Conservation (phyloP, 306 rosid species). For the Geum urbanum region DNA sequence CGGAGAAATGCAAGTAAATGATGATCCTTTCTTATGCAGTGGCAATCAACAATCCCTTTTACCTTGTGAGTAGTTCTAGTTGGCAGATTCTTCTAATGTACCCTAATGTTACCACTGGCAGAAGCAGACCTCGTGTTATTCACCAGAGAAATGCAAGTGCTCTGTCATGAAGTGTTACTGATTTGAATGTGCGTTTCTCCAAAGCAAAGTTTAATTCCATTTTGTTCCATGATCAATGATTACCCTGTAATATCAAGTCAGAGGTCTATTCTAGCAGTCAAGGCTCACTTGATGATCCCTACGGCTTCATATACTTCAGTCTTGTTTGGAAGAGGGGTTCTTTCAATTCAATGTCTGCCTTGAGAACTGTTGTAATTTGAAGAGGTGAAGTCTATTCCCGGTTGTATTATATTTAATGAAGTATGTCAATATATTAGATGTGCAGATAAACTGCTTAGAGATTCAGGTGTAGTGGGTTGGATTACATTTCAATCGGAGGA, state of each 20-base stretch:
- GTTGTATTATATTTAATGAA: too few relatives aligned
- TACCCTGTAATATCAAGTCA: background rate
- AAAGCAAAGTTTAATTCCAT: background rate
- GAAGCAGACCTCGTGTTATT: background rate
- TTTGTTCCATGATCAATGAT: background rate
- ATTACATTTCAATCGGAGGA: too few relatives aligned
- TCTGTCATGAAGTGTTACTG: background rate
- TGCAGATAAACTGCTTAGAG: too few relatives aligned
- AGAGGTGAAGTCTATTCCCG: too few relatives aligned
- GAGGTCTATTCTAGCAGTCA: background rate
- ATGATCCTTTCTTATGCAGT: constrained; percentile 24
- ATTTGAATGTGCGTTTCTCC: background rate
- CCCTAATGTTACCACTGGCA: background rate
- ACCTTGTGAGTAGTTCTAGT: constrained; percentile 29
- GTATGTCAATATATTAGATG: too few relatives aligned
- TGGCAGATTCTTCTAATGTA: background rate
- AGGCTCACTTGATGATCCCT: background rate
- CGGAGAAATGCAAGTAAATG: constrained; percentile 17
- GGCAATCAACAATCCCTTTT: constrained; percentile 22
- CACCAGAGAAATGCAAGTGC: background rate
- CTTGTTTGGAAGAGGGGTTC: background rate
- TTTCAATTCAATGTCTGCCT: background rate
- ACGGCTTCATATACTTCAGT: background rate
- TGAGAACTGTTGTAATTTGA: background rate
- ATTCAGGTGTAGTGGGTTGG: too few relatives aligned